Percentiles rank a stretch among this genome's conserved stretches.
Evolutionary conservation across 441 rosid genomes (phyloP).

Genomic region (Monsonia emarginata): DNA sequence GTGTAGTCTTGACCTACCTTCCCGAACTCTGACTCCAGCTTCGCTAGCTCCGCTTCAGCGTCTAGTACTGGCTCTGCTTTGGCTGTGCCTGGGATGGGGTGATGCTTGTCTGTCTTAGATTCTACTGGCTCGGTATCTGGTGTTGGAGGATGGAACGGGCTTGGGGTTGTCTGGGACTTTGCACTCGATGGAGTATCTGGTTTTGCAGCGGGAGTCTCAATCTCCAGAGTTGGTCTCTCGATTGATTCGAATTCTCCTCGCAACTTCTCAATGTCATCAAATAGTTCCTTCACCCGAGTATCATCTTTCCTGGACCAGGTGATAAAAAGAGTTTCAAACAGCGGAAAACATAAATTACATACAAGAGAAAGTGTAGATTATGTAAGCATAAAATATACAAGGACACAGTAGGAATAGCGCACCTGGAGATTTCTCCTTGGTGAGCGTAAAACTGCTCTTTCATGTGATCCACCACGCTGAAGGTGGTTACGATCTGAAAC

Average conservation of each 20-base stretch:
- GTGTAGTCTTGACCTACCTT: conserved; percentile 68
- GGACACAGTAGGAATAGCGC: conserved; percentile 14
- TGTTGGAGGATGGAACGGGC: conserved; percentile 18
- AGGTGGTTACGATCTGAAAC: conserved; percentile 71
- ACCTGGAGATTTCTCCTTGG: conserved; percentile 46
- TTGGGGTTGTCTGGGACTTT: conserved; percentile 22
- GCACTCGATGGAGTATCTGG: conserved; percentile 25
- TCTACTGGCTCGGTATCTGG: conserved; percentile 21
- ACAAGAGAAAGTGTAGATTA: background rate
- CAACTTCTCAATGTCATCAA: conserved; percentile 65
- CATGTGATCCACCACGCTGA: conserved; percentile 87
- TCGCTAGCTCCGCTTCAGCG: conserved; percentile 77
- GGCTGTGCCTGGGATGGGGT: conserved; percentile 19
- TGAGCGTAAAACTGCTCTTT: conserved; percentile 66
- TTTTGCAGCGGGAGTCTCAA: conserved; percentile 50
- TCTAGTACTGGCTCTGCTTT: conserved; percentile 38
- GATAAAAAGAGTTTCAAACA: background rate
- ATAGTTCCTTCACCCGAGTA: conserved; percentile 48
- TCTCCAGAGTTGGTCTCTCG: conserved; percentile 72
- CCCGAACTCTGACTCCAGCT: conserved; percentile 88
- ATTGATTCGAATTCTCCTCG: conserved; percentile 69
- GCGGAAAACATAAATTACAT: background rate
- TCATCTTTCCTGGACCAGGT: conserved; percentile 54
- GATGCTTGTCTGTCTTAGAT: conserved; percentile 25
- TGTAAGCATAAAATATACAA: background rate